A percentile compares a stretch with the other conserved stretches of the same genome.
These are phyloP conservation scores for Colletotrichum eleusines DNA, from an alignment of 2,329 filamentous ascomycete genomes.

Conservation along the genomic window DNA sequence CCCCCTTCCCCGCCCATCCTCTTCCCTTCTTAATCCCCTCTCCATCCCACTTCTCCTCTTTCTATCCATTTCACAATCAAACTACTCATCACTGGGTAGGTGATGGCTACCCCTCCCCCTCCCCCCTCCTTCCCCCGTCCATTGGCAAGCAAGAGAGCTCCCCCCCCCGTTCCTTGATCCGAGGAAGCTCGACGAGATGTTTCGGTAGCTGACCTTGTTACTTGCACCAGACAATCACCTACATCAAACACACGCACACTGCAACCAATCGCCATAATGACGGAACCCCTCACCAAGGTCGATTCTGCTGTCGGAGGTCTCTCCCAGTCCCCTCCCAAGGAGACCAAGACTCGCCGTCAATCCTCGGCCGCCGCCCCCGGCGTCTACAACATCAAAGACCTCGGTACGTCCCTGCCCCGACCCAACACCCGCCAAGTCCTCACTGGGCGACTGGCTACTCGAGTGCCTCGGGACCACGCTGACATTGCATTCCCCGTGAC, in stretches of 20 bases:
- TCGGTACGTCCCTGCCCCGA: constrained; percentile 72
- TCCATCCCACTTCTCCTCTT: constrained; percentile 32
- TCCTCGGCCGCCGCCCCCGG: constrained; percentile 75
- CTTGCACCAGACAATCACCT: constrained; percentile 12
- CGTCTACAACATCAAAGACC: constrained; percentile 85
- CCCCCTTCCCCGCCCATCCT: not conserved
- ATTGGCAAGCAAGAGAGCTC: constrained; percentile 12
- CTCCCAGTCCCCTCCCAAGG: constrained; percentile 74
- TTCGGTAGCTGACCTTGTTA: constrained; percentile 21
- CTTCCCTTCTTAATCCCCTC: constrained; percentile 35
- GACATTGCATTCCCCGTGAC: constrained; percentile 33
- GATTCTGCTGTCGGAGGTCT: constrained; percentile 91
- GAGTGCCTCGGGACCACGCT: constrained; percentile 28
- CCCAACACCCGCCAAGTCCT: constrained; percentile 15
- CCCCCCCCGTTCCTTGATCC: not conserved
- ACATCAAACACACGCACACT: constrained; percentile 15
- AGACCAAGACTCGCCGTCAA: constrained; percentile 50
- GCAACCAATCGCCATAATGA: constrained; percentile 49
- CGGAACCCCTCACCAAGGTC: constrained; percentile 82
- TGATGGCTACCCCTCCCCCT: constrained; percentile 10
- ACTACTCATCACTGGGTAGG: constrained; percentile 30
- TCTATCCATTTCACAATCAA: constrained; percentile 20
- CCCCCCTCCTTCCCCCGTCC: not conserved
- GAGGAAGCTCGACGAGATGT: constrained; percentile 3
- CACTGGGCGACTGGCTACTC: not conserved